Evolutionary conservation across 2,329 filamentous ascomycete species (phyloP), one percentile per base, ranked within the genome.

Genomic region (Niveomyces coronatus): DNA sequence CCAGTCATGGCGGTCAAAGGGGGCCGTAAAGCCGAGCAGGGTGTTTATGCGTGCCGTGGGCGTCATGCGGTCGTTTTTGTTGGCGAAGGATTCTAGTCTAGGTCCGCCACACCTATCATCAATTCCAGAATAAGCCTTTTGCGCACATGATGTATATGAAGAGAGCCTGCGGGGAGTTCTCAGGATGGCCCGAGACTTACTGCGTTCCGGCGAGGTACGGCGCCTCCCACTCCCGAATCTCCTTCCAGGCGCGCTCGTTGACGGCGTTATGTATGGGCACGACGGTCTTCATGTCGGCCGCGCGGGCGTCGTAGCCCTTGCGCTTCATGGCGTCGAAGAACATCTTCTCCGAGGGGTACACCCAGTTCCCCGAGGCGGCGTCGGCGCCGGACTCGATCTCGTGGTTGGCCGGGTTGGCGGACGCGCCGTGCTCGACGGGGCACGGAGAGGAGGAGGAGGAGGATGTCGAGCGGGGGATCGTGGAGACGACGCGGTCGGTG

Each of bases 241-340:
- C 84, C 45, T 76, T 70, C 91, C 91, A 98, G 1, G 91, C 91
- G 29, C 85, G 72, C 71, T 98, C 91, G 62, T 98, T 98, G 45
- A 98, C 91, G 31, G 91, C 91, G 57, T 98, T 98, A 64, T 98
- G 91, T 52, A 96, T 96, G 3, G 87, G 91, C 39, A 96, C 88
- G 23, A 96, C 88, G 23, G 84, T 84, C 52, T 76, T 80, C 81
- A 95, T 95, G 61, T 94, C 87, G 5, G 71, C 66, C 1, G 74
- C 76, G 11, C 70, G 65, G 20, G 74, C 79, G 44, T 79, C 76
- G 64, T 87, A 81, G 30, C 81, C 82, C 62, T 98, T 98, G 55
- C 89, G 81, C 67, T 82, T 78, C 78, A 98, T 89, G 31, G 91
- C 91, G 33, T 94, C 85, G 64, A 96, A 96, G 69, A 98, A 98